These are phyloP conservation scores for Malassezia japonica DNA, from an alignment of 1,284 basidiomycete species.

Conservation along the genomic window DNA sequence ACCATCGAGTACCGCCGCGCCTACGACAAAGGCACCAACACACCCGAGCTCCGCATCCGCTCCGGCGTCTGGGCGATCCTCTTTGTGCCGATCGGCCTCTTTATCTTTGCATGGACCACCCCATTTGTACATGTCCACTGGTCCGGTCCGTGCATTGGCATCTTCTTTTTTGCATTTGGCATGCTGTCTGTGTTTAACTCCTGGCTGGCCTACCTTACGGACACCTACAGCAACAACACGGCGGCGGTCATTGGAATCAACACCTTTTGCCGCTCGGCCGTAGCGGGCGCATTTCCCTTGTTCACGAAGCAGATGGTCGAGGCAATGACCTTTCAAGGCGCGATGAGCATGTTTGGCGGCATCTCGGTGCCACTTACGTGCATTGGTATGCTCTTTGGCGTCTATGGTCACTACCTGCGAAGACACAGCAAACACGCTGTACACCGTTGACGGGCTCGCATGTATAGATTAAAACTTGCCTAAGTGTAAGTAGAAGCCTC, in stretches of 20 bases:
- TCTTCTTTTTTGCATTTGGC: conserved; percentile 17
- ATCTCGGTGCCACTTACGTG: conserved; percentile 15
- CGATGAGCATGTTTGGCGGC: conserved; percentile 19
- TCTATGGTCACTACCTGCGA: conserved; percentile 13
- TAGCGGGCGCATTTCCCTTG: conserved; percentile 21
- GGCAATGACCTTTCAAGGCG: conserved; percentile 21
- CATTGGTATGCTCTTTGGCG: conserved; percentile 9
- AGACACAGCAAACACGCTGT: conserved; percentile 11
- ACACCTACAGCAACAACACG: conserved; percentile 18
- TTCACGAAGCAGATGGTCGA: conserved; percentile 19
- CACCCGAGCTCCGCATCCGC: conserved; percentile 18
- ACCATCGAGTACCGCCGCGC: conserved; percentile 2
- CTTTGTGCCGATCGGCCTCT: conserved; percentile 20
- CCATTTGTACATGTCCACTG: conserved; percentile 20
- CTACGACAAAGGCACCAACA: conserved; percentile 8
- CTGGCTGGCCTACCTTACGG: conserved; percentile 20
- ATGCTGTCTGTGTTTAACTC: conserved; percentile 19
- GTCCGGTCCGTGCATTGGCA: conserved; percentile 16
- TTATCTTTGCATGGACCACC: conserved; percentile 24
- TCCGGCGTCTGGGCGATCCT: conserved; percentile 15
- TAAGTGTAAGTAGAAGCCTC: conserved; percentile 7
- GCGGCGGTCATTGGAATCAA: conserved; percentile 17
- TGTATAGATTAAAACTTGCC: conserved; percentile 2
- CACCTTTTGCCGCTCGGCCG: conserved; percentile 13
- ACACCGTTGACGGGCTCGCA: background rate